A percentile compares a stretch with the other conserved stretches of the same genome.
phyloP scores from a whole-genome alignment of 495 filamentous ascomycete genomes.

The Glarea lozoyensis region DNA sequence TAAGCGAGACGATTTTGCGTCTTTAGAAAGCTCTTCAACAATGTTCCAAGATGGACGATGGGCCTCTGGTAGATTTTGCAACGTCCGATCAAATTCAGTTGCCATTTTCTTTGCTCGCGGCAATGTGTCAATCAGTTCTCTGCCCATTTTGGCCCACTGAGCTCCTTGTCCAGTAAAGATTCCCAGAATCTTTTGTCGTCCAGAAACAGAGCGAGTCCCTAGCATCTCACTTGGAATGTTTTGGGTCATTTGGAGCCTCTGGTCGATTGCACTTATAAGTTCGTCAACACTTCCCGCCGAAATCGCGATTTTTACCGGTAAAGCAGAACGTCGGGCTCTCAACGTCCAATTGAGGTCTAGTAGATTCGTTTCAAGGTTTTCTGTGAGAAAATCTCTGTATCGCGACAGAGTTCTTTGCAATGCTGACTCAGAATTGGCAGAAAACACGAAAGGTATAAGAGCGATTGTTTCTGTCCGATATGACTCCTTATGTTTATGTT shows the following conservation, averaged over 20 bases:
- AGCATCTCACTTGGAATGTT: not conserved
- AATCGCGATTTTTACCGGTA: not conserved
- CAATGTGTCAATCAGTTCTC: conserved; percentile 33
- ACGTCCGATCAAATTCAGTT: conserved; percentile 32
- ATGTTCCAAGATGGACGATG: conserved; percentile 40
- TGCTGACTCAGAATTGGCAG: not conserved
- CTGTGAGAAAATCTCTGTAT: not conserved
- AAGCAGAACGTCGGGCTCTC: conserved; percentile 2
- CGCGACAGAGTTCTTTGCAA: not conserved
- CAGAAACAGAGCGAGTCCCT: not conserved
- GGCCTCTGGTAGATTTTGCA: conserved; percentile 22
- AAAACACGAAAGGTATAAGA: conserved; percentile 5
- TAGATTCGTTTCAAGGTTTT: not conserved
- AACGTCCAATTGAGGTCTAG: conserved; percentile 9
- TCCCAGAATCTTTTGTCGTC: no score
- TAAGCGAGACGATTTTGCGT: conserved; percentile 24
- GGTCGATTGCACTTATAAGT: not conserved
- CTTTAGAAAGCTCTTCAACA: conserved; percentile 27
- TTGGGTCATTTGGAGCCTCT: not conserved
- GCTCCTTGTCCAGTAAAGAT: conserved; percentile 23
- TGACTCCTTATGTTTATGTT: not conserved
- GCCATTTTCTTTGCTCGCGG: conserved; percentile 29
- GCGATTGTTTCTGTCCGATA: not conserved
- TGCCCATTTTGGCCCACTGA: conserved; percentile 50
- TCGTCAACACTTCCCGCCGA: not conserved